Conservation (phyloP, 2,329 filamentous ascomycete species). For the Aspergillus transmontanensis region DNA sequence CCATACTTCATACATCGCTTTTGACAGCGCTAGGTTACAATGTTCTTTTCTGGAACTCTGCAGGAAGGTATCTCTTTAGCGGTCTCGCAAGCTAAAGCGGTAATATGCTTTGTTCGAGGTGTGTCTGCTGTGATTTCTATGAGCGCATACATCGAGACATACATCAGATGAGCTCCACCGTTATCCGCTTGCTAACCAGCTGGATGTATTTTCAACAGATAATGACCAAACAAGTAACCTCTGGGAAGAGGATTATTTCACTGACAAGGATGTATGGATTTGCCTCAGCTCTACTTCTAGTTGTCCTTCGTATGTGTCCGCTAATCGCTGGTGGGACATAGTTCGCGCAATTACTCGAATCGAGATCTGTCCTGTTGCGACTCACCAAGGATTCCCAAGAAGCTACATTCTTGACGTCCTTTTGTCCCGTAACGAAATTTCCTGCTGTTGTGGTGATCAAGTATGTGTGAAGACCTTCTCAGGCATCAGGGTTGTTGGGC, state of each 20-base stretch:
- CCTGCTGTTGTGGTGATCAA: conserved; percentile 80
- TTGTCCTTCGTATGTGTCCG: neutral
- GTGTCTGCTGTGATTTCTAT: conserved; percentile 23
- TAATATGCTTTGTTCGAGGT: conserved; percentile 85
- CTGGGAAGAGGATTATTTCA: conserved; percentile 71
- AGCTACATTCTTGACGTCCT: conserved; percentile 76
- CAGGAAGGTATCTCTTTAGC: conserved; percentile 79
- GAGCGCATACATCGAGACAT: neutral
- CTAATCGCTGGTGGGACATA: conserved; percentile 32
- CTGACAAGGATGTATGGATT: conserved; percentile 54
- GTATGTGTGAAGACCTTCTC: conserved; percentile 43
- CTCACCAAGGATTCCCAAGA: conserved; percentile 75
- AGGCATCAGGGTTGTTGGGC: neutral
- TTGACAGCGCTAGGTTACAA: conserved; percentile 34
- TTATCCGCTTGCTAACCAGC: conserved; percentile 8
- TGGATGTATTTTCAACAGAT: conserved; percentile 53
- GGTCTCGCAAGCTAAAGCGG: conserved; percentile 72
- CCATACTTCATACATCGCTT: neutral
- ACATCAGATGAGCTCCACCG: conserved; percentile 1
- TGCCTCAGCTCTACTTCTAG: neutral
- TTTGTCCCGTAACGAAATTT: conserved; percentile 77
- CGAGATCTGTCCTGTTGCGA: conserved; percentile 69
- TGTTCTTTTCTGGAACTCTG: conserved; percentile 82
- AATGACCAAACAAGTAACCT: conserved; percentile 66
- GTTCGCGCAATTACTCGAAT: conserved; percentile 59